These are phyloP conservation scores for Trichoderma sp. DNA, from an alignment of 2,329 filamentous ascomycete species.

Conservation along the genomic window DNA sequence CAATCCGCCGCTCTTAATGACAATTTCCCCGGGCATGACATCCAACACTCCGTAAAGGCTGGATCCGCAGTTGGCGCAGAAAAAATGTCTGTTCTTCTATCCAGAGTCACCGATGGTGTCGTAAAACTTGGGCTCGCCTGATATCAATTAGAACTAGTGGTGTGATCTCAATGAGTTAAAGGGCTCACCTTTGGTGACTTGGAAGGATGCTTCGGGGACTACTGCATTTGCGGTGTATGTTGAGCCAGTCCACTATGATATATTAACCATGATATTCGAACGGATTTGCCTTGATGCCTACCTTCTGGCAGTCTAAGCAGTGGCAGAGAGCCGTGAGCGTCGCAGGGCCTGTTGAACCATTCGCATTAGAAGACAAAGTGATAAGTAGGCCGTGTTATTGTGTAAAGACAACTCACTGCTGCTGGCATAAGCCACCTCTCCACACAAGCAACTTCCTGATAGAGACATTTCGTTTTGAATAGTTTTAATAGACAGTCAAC, in stretches of 20 bases:
- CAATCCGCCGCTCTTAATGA: slow-evolving; percentile 51
- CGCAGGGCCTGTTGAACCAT: slow-evolving; percentile 37
- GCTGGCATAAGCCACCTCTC: not conserved
- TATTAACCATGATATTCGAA: not conserved
- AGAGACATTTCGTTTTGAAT: not conserved
- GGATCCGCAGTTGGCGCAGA: slow-evolving; percentile 52
- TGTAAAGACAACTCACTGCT: not conserved
- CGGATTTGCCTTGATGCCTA: slow-evolving; percentile 19
- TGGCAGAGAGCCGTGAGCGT: slow-evolving; percentile 49
- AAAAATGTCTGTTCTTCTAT: slow-evolving; percentile 56
- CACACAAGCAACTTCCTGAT: not conserved
- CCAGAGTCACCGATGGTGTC: slow-evolving; percentile 48
- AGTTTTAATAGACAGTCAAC: not conserved
- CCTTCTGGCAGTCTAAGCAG: slow-evolving; percentile 55
- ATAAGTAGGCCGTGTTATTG: too few relatives aligned
- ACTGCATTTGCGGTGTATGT: slow-evolving; percentile 55
- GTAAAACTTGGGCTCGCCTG: slow-evolving; percentile 47
- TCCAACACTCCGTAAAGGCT: slow-evolving; percentile 52
- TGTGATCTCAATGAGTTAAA: accelerated
- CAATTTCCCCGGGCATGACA: slow-evolving; percentile 49
- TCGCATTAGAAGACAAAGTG: not conserved
- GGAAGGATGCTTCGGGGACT: slow-evolving; percentile 46
- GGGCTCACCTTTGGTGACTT: slow-evolving; percentile 46
- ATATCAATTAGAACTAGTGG: not conserved
- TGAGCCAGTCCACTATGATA: slow-evolving; percentile 47